Conservation (phyloP, 2,329 filamentous ascomycete genomes). For the Aphanoascus verrucosus region DNA sequence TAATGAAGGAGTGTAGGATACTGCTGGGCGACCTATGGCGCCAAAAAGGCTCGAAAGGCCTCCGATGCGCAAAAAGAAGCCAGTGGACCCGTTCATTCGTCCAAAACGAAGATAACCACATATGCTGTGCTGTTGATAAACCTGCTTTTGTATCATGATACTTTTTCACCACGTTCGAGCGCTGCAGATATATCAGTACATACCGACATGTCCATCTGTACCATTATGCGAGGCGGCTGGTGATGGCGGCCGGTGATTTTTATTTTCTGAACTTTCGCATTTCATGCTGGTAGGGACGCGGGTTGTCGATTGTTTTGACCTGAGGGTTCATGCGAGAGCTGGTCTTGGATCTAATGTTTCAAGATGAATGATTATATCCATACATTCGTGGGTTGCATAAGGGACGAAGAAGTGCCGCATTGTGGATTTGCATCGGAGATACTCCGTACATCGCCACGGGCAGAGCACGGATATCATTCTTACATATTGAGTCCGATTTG, state of each 20-base stretch:
- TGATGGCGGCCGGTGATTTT: not conserved
- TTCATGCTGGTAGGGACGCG: not conserved
- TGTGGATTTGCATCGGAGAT: not conserved
- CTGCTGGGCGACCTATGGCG: not conserved
- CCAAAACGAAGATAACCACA: slow-evolving; percentile 25
- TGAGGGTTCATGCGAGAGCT: not conserved
- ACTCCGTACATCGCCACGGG: not conserved
- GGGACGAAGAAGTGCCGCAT: not conserved
- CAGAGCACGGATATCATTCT: not conserved
- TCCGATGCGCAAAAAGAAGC: slow-evolving; percentile 31
- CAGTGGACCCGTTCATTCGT: slow-evolving; percentile 33
- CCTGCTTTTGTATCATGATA: not conserved
- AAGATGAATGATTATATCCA: not conserved
- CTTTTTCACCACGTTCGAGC: not conserved
- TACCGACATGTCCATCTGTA: not conserved
- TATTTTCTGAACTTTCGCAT: not conserved
- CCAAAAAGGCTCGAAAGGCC: slow-evolving; percentile 18
- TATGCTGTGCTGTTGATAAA: not conserved
- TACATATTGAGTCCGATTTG: slow-evolving; percentile 1
- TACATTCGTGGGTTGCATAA: slow-evolving; percentile 1
- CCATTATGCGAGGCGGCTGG: not conserved
- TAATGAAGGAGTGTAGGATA: not conserved
- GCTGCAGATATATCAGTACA: not conserved
- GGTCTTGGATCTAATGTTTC: not conserved
- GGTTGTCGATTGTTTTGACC: not conserved